Evolutionary conservation across 805 yeast genomes (phyloP).

Genomic region (Huiozyma sinensis): DNA sequence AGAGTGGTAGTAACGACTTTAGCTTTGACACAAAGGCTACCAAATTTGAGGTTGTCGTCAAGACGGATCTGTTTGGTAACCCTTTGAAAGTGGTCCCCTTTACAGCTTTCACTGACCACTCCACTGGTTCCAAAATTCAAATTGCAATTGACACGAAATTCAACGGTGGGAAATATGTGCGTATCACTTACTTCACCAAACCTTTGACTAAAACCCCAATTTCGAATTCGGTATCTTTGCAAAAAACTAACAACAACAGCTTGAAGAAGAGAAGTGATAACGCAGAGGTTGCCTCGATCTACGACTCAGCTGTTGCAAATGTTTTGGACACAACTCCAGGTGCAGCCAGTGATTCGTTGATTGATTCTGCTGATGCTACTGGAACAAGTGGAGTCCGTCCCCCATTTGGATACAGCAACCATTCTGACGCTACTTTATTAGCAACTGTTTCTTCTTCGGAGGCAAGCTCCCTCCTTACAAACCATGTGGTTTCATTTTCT

Average conservation of each 20-base stretch:
- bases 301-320: too few species aligned
- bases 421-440: too few species aligned
- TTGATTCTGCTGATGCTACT: too few species aligned
- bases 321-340: too few species aligned
- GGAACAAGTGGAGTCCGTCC: too few species aligned
- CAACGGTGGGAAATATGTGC: constrained; percentile 22
- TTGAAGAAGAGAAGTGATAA: too few species aligned
- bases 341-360: too few species aligned
- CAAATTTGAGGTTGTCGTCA: constrained; percentile 15
- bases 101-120: constrained; percentile 17
- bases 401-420: too few species aligned
- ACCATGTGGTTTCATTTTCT: too few species aligned
- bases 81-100: constrained; percentile 17
- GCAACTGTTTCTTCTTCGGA: too few species aligned
- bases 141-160: constrained; percentile 14
- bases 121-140: constrained; percentile 14
- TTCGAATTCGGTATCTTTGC: constrained; percentile 7
- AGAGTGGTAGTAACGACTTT: constrained; percentile 9
- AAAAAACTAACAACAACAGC: not conserved
- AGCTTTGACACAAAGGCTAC: constrained; percentile 13
- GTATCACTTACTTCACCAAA: constrained; percentile 17
- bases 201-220: constrained; percentile 7
- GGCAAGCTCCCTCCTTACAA: too few species aligned
- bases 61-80: constrained; percentile 17
- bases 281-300: too few species aligned